Percentiles rank a stretch among this genome's conserved stretches.
These are phyloP conservation scores for Botrytis byssoidea DNA, from an alignment of 2,329 filamentous ascomycete species.

Conservation along the genomic window DNA sequence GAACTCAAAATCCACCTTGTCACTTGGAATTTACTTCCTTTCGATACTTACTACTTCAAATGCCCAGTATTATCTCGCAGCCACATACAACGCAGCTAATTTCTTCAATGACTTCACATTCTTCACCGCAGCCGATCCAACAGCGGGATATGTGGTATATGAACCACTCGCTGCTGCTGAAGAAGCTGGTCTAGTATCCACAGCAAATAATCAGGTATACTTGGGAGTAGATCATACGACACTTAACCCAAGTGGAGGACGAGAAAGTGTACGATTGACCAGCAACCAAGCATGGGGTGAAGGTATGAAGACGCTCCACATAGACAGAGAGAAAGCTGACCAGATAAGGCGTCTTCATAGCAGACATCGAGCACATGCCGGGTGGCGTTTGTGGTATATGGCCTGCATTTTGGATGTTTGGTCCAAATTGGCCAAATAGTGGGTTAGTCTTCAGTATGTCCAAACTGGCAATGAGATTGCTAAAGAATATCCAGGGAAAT, in stretches of 20 bases:
- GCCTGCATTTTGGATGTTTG: slow-evolving; percentile 43
- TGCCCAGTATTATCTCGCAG: slow-evolving; percentile 29
- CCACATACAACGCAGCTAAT: slow-evolving; percentile 46
- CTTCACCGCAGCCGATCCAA: slow-evolving; percentile 56
- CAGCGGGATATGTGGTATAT: slow-evolving; percentile 66
- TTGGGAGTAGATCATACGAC: slow-evolving; percentile 67
- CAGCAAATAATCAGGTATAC: slow-evolving; percentile 56
- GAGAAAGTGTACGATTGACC: slow-evolving; percentile 63
- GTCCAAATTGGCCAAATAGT: slow-evolving; percentile 33
- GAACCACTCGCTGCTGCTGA: slow-evolving; percentile 53
- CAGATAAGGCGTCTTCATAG: slow-evolving; percentile 55
- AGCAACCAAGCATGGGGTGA: slow-evolving; percentile 63
- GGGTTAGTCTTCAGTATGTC: background rate
- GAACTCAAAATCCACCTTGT: background rate
- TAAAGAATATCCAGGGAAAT: slow-evolving; percentile 25
- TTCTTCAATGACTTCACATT: slow-evolving; percentile 52
- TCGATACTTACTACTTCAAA: background rate
- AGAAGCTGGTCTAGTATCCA: slow-evolving; percentile 55
- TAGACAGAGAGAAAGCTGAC: background rate
- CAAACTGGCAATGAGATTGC: background rate
- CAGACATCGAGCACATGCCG: slow-evolving; percentile 71
- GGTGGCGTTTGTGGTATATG: slow-evolving; percentile 41
- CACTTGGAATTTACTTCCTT: background rate
- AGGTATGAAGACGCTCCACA: slow-evolving; percentile 40
- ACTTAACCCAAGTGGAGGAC: slow-evolving; percentile 49